Percentiles rank a stretch among this genome's conserved stretches.
phyloP scores from a whole-genome alignment of 768 basidiomycete species.

The Trametes punicea region DNA sequence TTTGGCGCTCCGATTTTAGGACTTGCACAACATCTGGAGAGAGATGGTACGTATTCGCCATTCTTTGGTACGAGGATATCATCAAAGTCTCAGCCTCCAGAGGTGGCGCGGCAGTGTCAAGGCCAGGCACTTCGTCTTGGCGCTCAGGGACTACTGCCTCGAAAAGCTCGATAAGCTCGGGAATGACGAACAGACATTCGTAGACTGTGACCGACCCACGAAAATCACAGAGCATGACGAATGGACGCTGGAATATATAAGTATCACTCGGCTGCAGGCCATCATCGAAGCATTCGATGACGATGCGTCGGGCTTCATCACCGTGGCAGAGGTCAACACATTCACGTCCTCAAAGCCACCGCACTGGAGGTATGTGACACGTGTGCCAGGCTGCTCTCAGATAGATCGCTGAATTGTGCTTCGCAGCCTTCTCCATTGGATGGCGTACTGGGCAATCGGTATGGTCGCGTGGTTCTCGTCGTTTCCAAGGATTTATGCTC shows the following conservation, averaged over 20 bases:
- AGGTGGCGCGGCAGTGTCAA: slow-evolving; percentile 54
- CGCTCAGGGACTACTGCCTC: slow-evolving; percentile 36
- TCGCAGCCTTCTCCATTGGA: slow-evolving; percentile 30
- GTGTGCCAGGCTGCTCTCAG: neutral
- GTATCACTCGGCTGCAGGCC: slow-evolving; percentile 30
- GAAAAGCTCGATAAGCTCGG: slow-evolving; percentile 21
- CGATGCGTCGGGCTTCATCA: slow-evolving; percentile 37
- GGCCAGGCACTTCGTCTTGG: slow-evolving; percentile 47
- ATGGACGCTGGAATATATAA: slow-evolving; percentile 36
- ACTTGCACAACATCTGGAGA: slow-evolving; percentile 48
- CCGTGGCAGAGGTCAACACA: slow-evolving; percentile 32
- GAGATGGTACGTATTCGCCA: slow-evolving; percentile 44
- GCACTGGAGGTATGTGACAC: slow-evolving; percentile 28
- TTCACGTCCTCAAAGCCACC: slow-evolving; percentile 30
- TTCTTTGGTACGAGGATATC: neutral
- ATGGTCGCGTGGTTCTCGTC: neutral
- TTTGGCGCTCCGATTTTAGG: slow-evolving; percentile 30
- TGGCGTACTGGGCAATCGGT: slow-evolving; percentile 36
- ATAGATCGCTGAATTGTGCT: too few species aligned
- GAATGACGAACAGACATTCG: slow-evolving; percentile 7
- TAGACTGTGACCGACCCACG: slow-evolving; percentile 1
- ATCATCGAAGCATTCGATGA: slow-evolving; percentile 39
- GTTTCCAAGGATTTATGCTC: neutral
- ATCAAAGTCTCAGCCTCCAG: slow-evolving; percentile 23
- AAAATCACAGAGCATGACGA: slow-evolving; percentile 23